Evolutionary conservation across 2,329 filamentous ascomycete species (phyloP).

Genomic region (Aspergillus intermedius): DNA sequence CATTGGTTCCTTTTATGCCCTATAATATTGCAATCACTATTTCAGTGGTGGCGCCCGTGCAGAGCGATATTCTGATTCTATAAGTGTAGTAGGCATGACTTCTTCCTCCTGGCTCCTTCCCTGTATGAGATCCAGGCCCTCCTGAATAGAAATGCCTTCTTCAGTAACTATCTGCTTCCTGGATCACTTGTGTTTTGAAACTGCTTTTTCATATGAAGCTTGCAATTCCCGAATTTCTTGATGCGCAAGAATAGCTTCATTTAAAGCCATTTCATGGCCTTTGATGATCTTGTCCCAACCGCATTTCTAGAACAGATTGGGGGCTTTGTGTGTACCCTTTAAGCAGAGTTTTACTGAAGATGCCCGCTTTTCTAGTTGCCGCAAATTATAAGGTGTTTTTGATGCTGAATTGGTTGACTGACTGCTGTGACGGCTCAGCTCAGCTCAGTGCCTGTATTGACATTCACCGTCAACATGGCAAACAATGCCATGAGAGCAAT

Average conservation of each 20-base stretch:
- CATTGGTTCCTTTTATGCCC: neutral
- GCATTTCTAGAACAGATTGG: neutral
- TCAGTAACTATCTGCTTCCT: neutral
- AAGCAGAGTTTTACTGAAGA: neutral
- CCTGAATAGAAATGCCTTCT: neutral
- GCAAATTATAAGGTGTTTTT: too few relatives aligned
- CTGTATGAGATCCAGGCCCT: too few relatives aligned
- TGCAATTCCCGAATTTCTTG: neutral
- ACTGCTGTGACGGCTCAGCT: too few relatives aligned
- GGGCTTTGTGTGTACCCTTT: neutral
- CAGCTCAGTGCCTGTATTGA: too few relatives aligned
- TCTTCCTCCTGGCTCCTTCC: too few relatives aligned
- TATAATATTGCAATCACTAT: neutral
- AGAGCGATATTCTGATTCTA: neutral
- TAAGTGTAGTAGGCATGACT: too few relatives aligned
- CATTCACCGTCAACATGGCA: too few relatives aligned
- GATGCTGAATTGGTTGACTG: too few relatives aligned
- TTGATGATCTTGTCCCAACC: neutral
- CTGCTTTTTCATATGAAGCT: neutral
- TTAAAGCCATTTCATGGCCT: neutral
- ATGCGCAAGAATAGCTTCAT: neutral
- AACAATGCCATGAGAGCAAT: too few relatives aligned
- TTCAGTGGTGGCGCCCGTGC: neutral
- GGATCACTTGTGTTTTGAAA: neutral
- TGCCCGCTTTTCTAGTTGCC: too few relatives aligned